Evolutionary conservation across 2,329 filamentous ascomycete genomes (phyloP).

Genomic region (Waltergamsia citrina): DNA sequence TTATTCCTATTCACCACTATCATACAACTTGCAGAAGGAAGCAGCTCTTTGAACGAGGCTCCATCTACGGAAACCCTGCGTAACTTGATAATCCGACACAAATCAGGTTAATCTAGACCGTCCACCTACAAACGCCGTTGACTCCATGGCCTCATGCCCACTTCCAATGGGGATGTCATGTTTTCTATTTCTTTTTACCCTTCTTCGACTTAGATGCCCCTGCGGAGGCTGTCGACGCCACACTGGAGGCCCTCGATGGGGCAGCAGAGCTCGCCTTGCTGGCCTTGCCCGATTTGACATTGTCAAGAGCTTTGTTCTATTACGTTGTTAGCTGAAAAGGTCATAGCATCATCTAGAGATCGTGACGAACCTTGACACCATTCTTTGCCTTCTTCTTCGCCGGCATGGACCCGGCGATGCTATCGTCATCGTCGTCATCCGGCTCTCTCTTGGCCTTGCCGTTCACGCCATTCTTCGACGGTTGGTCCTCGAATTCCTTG

Average conservation of each 20-base stretch:
- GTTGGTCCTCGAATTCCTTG: constrained; percentile 77
- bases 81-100: too few relatives aligned
- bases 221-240: constrained; percentile 61
- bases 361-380: constrained; percentile 61
- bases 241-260: constrained; percentile 80
- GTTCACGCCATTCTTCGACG: constrained; percentile 52
- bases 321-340: constrained; percentile 8
- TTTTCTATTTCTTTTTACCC: constrained; percentile 32
- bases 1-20: too few relatives aligned
- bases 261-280: constrained; percentile 69
- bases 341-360: not conserved
- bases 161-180: not conserved
- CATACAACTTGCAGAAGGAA: too few relatives aligned
- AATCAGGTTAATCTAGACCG: not conserved
- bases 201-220: constrained; percentile 24
- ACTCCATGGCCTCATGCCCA: too few relatives aligned
- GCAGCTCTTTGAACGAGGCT: too few relatives aligned
- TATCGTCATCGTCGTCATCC: constrained; percentile 78
- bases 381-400: constrained; percentile 93
- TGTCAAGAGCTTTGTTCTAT: constrained; percentile 90
- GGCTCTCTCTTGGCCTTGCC: constrained; percentile 64
- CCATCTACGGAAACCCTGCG: too few relatives aligned
- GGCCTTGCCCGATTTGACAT: constrained; percentile 61
- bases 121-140: not conserved
- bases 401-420: constrained; percentile 70